These are phyloP conservation scores for Salvia miltiorrhiza DNA, from an alignment of 257 asterid genomes.

Conservation along the genomic window DNA sequence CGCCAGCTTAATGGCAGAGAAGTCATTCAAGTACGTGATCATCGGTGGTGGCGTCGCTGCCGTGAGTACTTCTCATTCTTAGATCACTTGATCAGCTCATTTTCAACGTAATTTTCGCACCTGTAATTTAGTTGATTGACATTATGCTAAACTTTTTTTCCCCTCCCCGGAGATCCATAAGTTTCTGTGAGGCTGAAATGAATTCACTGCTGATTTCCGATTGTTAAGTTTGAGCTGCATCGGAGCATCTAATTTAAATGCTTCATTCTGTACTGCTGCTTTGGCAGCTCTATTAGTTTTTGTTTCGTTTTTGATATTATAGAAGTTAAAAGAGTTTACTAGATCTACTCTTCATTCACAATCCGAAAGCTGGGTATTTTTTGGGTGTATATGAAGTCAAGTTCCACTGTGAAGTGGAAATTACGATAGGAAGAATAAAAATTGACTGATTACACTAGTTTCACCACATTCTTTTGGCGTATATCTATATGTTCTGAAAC, in stretches of 20 bases:
- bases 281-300: background rate
- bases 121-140: background rate
- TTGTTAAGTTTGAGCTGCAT: background rate
- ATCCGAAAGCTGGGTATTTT: background rate
- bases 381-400: background rate
- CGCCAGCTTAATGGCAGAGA: conserved; percentile 58
- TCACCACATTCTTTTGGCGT: background rate
- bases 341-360: conserved; percentile 4
- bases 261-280: background rate
- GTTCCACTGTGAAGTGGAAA: background rate
- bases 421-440: background rate
- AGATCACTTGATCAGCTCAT: background rate
- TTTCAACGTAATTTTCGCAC: background rate
- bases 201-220: background rate
- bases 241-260: background rate
- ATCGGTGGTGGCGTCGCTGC: conserved; percentile 91
- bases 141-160: background rate
- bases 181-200: background rate
- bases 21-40: conserved; percentile 82
- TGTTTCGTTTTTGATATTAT: background rate
- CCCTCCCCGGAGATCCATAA: background rate
- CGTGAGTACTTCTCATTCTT: conserved; percentile 43
- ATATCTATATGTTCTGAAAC: background rate
- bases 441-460: background rate
- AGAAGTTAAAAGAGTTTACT: background rate